These are phyloP conservation scores for Hanseniaspora nectarophila DNA, from an alignment of 805 yeast species.

Conservation along the genomic window DNA sequence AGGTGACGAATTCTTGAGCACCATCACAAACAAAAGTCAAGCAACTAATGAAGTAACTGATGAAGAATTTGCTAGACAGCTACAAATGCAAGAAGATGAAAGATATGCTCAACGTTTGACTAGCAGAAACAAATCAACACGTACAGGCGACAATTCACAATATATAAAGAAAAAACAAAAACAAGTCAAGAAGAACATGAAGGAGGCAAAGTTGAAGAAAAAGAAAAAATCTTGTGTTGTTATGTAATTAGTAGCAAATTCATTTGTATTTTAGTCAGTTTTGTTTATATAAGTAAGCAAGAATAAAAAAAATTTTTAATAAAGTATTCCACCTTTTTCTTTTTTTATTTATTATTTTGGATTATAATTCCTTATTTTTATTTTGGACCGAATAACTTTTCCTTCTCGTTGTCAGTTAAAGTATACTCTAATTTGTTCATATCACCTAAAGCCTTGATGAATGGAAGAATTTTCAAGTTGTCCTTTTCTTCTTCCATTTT, in stretches of 20 bases:
- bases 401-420: slow-evolving; percentile 25
- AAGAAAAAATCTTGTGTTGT: slow-evolving; percentile 2
- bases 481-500: slow-evolving; percentile 37
- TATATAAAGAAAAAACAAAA: slow-evolving; percentile 14
- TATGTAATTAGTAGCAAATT: too few relatives aligned
- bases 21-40: slow-evolving; percentile 1
- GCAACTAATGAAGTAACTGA: slow-evolving; percentile 22
- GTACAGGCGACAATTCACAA: background rate
- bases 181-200: slow-evolving; percentile 12
- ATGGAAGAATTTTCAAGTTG: slow-evolving; percentile 32
- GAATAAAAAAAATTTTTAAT: background rate
- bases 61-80: slow-evolving; percentile 33
- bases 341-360: too few relatives aligned
- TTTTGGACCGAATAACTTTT: slow-evolving; percentile 21
- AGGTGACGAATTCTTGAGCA: slow-evolving; percentile 48
- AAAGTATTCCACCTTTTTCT: background rate
- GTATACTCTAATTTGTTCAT: slow-evolving; percentile 24
- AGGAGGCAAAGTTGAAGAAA: slow-evolving; percentile 3
- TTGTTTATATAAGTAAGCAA: background rate
- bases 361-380: too few relatives aligned
- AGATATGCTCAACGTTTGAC: slow-evolving; percentile 33
- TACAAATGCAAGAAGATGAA: slow-evolving; percentile 47
- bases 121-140: slow-evolving; percentile 16
- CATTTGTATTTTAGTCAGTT: background rate
- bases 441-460: slow-evolving; percentile 32